phyloP scores from a whole-genome alignment of 2,329 filamentous ascomycete genomes.

The Lachnellula occidentalis region DNA sequence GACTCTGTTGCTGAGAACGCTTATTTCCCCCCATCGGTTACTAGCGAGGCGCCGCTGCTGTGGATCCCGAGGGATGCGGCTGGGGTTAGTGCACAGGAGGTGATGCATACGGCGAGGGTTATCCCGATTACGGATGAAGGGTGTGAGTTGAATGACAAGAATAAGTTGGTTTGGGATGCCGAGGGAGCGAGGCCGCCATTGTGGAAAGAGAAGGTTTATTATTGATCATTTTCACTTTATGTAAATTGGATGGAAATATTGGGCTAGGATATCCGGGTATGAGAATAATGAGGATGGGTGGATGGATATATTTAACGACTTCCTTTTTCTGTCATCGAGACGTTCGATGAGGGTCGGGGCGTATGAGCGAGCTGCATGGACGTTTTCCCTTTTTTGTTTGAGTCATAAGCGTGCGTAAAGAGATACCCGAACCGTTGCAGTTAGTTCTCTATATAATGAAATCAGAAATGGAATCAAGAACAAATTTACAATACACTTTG shows the following conservation, averaged over 20 bases:
- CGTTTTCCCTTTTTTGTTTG: neutral
- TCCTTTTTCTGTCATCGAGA: neutral
- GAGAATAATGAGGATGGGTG: neutral
- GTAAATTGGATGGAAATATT: neutral
- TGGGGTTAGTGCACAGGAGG: constrained; percentile 72
- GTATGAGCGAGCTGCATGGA: neutral
- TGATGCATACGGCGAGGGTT: constrained; percentile 63
- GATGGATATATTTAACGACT: neutral
- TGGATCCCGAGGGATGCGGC: constrained; percentile 78
- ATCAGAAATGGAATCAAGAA: neutral
- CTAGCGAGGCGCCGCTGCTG: constrained; percentile 57
- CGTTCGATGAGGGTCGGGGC: neutral
- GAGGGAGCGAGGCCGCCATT: constrained; percentile 53
- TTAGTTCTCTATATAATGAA: neutral
- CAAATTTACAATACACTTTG: too few relatives aligned
- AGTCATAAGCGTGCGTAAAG: neutral
- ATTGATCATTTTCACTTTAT: constrained; percentile 15
- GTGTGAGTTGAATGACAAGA: constrained; percentile 65
- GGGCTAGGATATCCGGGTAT: neutral
- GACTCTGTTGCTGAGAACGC: constrained; percentile 59
- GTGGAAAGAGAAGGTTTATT: constrained; percentile 46
- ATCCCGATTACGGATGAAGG: constrained; percentile 79
- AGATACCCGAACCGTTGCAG: neutral
- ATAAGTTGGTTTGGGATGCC: constrained; percentile 54
- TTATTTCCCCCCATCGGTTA: constrained; percentile 69